A percentile compares a stretch with the other conserved stretches of the same genome.
Evolutionary conservation across 306 rosid genomes (phyloP).

Genomic region (Luffa acutangula): DNA sequence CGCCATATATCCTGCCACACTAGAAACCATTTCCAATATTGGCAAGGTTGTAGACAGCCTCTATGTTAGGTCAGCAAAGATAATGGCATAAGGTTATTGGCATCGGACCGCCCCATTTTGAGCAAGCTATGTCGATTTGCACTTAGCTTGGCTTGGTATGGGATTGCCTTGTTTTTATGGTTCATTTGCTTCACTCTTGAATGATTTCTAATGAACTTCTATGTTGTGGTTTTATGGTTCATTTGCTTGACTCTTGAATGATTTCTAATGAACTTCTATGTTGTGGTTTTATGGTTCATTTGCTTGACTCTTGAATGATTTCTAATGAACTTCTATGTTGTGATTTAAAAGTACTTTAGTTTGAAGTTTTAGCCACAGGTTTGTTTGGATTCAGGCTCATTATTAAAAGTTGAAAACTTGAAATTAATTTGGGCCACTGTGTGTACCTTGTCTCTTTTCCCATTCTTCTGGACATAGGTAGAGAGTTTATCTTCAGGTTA

Average conservation of each 20-base stretch:
- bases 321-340: neutral
- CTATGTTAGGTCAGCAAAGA: constrained; percentile 88
- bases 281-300: neutral
- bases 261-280: neutral
- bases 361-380: neutral
- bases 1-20: constrained; percentile 43
- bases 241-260: neutral
- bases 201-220: neutral
- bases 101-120: neutral
- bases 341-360: neutral
- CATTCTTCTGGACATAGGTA: neutral
- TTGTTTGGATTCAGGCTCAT: neutral
- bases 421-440: neutral
- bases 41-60: constrained; percentile 96
- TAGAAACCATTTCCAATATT: constrained; percentile 73
- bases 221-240: neutral
- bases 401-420: neutral
- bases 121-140: neutral
- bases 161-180: neutral
- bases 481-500: neutral
- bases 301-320: neutral
- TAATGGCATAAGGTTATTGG: constrained; percentile 48
- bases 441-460: neutral
- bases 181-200: neutral
- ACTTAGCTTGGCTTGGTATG: neutral